Percentiles rank a stretch among this genome's conserved stretches.
Conservation (phyloP, 441 rosid species). For the Populus hybrid region DNA sequence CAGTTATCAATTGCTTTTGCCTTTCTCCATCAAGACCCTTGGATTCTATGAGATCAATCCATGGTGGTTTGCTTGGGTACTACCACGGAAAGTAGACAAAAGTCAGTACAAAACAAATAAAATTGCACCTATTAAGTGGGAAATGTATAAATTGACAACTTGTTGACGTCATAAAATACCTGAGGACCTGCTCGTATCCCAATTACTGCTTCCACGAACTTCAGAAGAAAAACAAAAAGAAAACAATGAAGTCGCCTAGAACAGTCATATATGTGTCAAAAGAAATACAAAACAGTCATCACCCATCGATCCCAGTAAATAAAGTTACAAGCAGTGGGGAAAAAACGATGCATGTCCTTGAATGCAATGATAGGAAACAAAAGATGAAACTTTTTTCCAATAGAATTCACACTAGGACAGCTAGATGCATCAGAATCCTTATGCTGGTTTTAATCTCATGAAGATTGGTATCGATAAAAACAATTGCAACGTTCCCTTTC, state of each 20-base stretch:
- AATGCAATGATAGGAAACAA: neutral
- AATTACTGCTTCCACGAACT: conserved; percentile 87
- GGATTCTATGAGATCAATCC: conserved; percentile 54
- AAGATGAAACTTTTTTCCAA: neutral
- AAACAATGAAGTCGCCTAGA: neutral
- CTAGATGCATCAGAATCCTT: neutral
- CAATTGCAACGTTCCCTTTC: no score
- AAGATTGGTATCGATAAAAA: no score
- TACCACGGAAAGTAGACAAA: conserved; percentile 23
- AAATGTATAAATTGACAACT: neutral
- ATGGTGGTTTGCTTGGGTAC: conserved; percentile 80
- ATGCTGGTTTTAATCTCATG: neutral
- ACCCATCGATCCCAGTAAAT: neutral
- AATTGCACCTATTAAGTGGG: neutral
- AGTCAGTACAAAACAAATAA: conserved; percentile 7
- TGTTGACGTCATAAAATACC: conserved; percentile 34
- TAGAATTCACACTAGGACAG: neutral
- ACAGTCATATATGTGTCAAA: neutral
- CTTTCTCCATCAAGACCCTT: conserved; percentile 86
- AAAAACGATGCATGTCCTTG: neutral
- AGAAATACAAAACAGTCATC: neutral
- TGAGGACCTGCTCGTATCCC: conserved; percentile 52
- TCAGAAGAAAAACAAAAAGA: conserved; percentile 21
- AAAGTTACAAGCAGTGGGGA: neutral
- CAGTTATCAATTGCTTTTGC: conserved; percentile 49